Base-by-base conservation (phyloP, 345 rosid species). In the Eucalyptus melliodora region DNA sequence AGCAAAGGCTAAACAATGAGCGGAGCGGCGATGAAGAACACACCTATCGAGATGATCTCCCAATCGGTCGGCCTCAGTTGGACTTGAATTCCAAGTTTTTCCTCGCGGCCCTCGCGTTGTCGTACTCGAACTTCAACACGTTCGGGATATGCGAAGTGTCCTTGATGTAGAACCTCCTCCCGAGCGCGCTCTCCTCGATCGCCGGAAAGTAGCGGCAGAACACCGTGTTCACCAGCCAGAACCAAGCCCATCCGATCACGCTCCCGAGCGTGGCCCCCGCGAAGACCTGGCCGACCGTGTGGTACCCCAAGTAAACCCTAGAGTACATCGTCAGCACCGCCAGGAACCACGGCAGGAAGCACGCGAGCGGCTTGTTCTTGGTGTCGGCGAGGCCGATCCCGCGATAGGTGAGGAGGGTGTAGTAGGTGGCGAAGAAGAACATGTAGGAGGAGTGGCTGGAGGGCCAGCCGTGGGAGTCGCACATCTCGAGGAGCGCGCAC, bases 381-480 rank as follows among this genome's bases (percentile, higher is more conserved):
- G 93, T 72, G 82, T 95, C 92, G 93, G 95, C 92, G 31, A 94
- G 91, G 5, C 95, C 98, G 87, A 94, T 95, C 50, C 98, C 97
- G 88, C 92, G 92, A n/a, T 92, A 91, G 3, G 91, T 95, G 93
- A 97, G 89, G 1, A 98, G 91, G 27, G 95, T 93, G 77, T 92
- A 92, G 88, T 97, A 98, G 1, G 92, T 92, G 3, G 98, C 96
- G 90, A 96, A 96, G 91, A 98, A 97, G 95, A 96, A 98, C 97
- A 97, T 95, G 93, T 95, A 98, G 44, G 96, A 96, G 2, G 97
- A 95, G 87, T 98, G 99, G 87, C 99, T 97, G 8, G 99, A 98
- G 5, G 99, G 99, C 99, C 98, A 98, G 87, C 99, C 99, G 49
- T 97, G 99, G 37, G 99, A 98, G 90, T 98, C 99, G 90, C 99